Conservation (phyloP, 805 yeast genomes). For the Candida xyloterini region DNA sequence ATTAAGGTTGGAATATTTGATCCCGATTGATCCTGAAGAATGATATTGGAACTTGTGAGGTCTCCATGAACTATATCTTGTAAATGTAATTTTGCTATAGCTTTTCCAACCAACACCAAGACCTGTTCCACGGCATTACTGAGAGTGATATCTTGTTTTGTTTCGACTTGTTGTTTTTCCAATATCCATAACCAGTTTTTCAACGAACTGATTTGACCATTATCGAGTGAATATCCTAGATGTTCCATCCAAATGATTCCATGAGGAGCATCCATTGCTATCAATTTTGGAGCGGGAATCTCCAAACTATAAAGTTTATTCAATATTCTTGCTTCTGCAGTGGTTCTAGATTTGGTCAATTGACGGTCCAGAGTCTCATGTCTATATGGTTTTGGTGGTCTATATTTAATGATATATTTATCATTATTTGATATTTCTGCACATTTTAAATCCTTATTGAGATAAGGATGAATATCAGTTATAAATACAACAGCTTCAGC, state of each 20-base stretch:
- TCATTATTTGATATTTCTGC: conserved; percentile 25
- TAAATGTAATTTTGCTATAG: conserved; percentile 68
- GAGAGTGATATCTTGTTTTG: conserved; percentile 21
- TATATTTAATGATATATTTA: conserved; percentile 67
- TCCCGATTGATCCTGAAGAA: conserved; percentile 39
- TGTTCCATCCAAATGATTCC: conserved; percentile 91
- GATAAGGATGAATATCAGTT: conserved; percentile 65
- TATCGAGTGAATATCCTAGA: conserved; percentile 54
- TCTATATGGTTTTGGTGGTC: conserved; percentile 90
- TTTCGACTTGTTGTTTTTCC: conserved; percentile 34
- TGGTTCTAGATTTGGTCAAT: conserved; percentile 76
- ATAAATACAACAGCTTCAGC: conserved; percentile 84
- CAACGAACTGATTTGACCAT: conserved; percentile 57
- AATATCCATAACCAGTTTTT: conserved; percentile 72
- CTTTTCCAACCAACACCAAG: conserved; percentile 56
- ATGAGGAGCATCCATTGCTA: conserved; percentile 70
- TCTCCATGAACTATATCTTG: conserved; percentile 91
- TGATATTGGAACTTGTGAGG: conserved; percentile 83
- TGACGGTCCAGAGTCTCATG: conserved; percentile 76
- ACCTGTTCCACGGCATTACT: conserved; percentile 41
- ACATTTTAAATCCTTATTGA: conserved; percentile 33
- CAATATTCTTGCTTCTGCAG: conserved; percentile 79
- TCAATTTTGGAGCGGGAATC: conserved; percentile 66
- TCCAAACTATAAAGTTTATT: conserved; percentile 52
- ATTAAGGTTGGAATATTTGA: conserved; percentile 57